Evolutionary conservation across 192 early-diverging fungal genomes (phyloP).

Genomic region (Entomortierella parvispora): DNA sequence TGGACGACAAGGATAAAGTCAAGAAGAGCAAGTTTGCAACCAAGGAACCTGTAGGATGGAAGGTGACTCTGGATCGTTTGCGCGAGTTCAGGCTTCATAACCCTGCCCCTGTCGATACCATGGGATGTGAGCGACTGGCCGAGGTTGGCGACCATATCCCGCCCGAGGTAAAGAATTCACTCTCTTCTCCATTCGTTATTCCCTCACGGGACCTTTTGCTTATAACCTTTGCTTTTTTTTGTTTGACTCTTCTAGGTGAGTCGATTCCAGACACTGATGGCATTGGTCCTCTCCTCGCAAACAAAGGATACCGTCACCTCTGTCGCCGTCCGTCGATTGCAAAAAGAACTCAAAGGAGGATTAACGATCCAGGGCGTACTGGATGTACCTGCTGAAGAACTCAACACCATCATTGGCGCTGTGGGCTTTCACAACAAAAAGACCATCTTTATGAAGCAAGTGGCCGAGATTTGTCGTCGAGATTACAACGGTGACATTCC

Average conservation of each 20-base stretch:
- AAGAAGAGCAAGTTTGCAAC: conserved; percentile 50
- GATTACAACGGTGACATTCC: conserved; percentile 87
- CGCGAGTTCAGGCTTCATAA: conserved; percentile 72
- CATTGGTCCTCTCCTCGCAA: conserved; percentile 92
- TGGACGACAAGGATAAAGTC: neutral
- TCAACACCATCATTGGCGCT: conserved; percentile 79
- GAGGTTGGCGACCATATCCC: conserved; percentile 41
- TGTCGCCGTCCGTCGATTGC: conserved; percentile 76
- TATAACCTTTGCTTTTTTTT: neutral
- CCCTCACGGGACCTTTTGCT: neutral
- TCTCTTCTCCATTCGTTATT: neutral
- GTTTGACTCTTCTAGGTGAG: conserved; percentile 52
- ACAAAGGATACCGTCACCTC: conserved; percentile 93
- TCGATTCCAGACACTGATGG: conserved; percentile 86
- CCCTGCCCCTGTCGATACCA: conserved; percentile 87
- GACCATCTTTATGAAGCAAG: conserved; percentile 81
- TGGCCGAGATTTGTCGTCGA: conserved; percentile 78
- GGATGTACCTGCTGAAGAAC: conserved; percentile 62
- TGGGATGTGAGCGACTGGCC: conserved; percentile 85
- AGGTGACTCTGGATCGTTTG: conserved; percentile 69
- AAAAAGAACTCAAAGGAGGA: conserved; percentile 70
- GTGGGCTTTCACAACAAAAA: conserved; percentile 95
- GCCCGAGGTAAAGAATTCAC: conserved; percentile 52
- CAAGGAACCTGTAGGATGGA: conserved; percentile 68
- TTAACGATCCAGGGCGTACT: conserved; percentile 74